phyloP scores from a whole-genome alignment of 345 rosid species.

The Carallia brachiata region DNA sequence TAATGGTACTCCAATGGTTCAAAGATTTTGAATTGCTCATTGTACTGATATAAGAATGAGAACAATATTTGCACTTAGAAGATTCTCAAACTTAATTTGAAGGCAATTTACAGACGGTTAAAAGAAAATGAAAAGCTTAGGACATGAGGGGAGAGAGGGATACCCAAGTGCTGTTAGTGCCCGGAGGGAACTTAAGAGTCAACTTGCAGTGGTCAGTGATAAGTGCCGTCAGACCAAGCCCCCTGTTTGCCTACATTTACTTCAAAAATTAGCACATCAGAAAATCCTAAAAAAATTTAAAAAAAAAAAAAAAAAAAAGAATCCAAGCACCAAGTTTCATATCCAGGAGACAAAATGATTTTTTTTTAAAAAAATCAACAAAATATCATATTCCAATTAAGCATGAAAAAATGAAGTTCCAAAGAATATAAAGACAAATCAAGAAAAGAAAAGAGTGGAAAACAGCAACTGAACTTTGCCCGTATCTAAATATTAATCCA shows the following conservation, averaged over 20 bases:
- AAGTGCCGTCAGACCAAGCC: constrained; percentile 80
- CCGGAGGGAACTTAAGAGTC: constrained; percentile 80
- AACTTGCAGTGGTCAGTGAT: constrained; percentile 74
- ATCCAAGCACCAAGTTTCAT: constrained; percentile 3
- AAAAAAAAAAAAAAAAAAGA: not conserved
- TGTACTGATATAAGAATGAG: constrained; percentile 62
- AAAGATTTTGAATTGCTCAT: constrained; percentile 73
- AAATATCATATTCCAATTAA: no score
- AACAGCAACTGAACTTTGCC: no score
- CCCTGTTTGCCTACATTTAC: constrained; percentile 66
- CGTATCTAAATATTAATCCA: no score
- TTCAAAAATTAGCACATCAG: constrained; percentile 1
- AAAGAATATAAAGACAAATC: not conserved
- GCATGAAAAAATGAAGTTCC: no score
- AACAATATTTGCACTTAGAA: constrained; percentile 7
- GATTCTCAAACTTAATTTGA: not conserved
- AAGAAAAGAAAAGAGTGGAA: no score
- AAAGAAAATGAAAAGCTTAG: not conserved
- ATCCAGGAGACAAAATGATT: no score
- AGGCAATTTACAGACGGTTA: not conserved
- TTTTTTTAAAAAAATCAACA: no score
- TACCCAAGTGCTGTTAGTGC: constrained; percentile 98
- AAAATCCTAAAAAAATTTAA: not conserved
- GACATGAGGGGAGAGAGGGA: constrained; percentile 17
- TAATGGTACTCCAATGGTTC: constrained; percentile 90